Base-by-base conservation (phyloP, 371 early-diverging fungal species). In the Blastocladiella emersonii region DNA sequence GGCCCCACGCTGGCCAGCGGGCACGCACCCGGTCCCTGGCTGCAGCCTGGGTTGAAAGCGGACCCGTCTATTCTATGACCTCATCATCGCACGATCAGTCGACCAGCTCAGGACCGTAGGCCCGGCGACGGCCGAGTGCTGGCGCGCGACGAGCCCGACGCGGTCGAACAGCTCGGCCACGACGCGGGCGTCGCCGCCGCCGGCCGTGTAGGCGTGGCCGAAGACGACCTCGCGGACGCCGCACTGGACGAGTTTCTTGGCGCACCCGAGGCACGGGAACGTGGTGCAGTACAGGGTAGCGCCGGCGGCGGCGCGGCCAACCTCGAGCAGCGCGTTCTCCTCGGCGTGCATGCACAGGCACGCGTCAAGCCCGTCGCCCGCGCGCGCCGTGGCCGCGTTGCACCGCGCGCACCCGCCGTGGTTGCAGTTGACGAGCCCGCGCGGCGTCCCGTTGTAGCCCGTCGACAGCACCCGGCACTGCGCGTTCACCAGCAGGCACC, bases 331-430 rank as follows among this genome's bases (percentile, higher is more conserved):
- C 7, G 98, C 98, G 73, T 97, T 98, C 77, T 99, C 99, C 69
- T 99, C 98, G 1, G 99, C 99, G 71, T 98, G 98, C 74, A 99
- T 80, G 73, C 99, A 99, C 41, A 95, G 69, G 69, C 99, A 99
- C 41, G 83, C 74, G 70, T 93, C 93, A 53, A 97, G 69, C 2
- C 80, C 83, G 21, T 74, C 75, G 6, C 92, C 95, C 65, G 88
- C 85, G 0, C 80, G 78, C 0, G 90, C 79, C 37, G 62, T 65
- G 1, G 76, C 87, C 21, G 74, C 82, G 69, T 97, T 97, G 76
- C 98, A 99, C 43, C 98, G 76, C 25, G 72, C 77, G 72, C 99
- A 98, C 0, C 98, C 98, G 13, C 95, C 94, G 57, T 95, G 89
- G 63, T 84, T 89, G 70, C 99, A 99, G 69, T 99, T 99, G 39